Percentiles rank a stretch among this genome's conserved stretches.
These are phyloP conservation scores for Chytriomyces sp. DNA, from an alignment of 192 early-diverging fungal species.

Conservation along the genomic window DNA sequence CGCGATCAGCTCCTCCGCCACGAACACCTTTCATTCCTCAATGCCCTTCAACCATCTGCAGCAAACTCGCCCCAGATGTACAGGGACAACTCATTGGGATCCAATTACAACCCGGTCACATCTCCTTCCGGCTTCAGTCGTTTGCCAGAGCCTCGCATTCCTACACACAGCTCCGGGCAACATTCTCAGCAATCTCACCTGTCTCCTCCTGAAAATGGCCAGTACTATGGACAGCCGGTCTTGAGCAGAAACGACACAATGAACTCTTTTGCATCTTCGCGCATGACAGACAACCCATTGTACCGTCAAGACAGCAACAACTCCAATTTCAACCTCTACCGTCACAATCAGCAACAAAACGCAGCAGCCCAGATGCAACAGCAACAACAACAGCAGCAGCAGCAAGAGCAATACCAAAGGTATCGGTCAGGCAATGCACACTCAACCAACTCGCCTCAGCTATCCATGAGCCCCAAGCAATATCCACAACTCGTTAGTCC, in stretches of 20 bases:
- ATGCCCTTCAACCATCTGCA: background rate
- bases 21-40: background rate
- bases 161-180: background rate
- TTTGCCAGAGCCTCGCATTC: slow-evolving; percentile 8
- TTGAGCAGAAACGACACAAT: background rate
- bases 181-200: background rate
- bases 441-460: background rate
- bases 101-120: too few relatives aligned
- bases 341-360: too few relatives aligned
- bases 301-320: background rate
- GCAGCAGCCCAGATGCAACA: too few relatives aligned
- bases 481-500: too few relatives aligned
- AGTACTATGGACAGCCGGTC: background rate
- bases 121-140: background rate
- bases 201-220: background rate
- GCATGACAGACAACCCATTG: background rate
- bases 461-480: too few relatives aligned
- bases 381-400: too few relatives aligned
- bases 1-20: background rate
- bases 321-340: background rate
- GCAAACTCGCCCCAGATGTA: background rate
- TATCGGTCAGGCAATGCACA: background rate
- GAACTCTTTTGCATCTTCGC: background rate
- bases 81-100: background rate
- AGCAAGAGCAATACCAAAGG: too few relatives aligned